These are phyloP conservation scores for Chaetomium sp. DNA, from an alignment of 2,329 filamentous ascomycete genomes.

Conservation along the genomic window DNA sequence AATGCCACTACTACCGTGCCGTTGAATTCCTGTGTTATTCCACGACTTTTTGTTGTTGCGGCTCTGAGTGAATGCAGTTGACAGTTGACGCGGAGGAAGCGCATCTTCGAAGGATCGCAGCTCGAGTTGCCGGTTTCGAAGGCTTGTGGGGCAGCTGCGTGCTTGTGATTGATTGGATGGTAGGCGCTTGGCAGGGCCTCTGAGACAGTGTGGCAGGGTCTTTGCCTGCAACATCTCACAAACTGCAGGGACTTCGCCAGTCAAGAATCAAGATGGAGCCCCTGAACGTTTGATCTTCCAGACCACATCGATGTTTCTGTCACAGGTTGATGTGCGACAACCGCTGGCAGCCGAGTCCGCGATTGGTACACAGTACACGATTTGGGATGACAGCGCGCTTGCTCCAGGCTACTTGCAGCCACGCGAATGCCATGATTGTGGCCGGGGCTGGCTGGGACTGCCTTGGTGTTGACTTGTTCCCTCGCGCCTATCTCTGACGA, in stretches of 20 bases:
- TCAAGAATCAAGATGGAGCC: constrained; percentile 15
- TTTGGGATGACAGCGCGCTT: constrained; percentile 2
- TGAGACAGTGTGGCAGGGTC: constrained; percentile 20
- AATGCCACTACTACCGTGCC: neutral
- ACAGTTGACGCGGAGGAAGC: constrained; percentile 1
- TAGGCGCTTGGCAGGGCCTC: neutral
- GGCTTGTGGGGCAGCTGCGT: constrained; percentile 13
- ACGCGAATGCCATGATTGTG: neutral
- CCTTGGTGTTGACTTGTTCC: no score
- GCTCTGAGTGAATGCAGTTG: neutral
- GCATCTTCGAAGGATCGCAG: neutral
- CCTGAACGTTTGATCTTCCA: constrained; percentile 32
- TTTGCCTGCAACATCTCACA: neutral
- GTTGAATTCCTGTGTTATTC: neutral
- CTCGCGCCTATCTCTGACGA: neutral
- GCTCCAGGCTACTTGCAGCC: neutral
- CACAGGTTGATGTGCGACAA: constrained; percentile 20
- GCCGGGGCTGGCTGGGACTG: neutral
- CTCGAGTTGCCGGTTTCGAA: constrained; percentile 28
- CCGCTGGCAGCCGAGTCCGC: neutral
- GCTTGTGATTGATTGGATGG: constrained; percentile 23
- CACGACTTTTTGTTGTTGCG: neutral
- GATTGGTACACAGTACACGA: neutral
- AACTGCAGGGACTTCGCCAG: constrained; percentile 17
- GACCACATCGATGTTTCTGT: constrained; percentile 18